Base-by-base conservation (phyloP, 139 green algal species). In the Coccomyxa sp. region DNA sequence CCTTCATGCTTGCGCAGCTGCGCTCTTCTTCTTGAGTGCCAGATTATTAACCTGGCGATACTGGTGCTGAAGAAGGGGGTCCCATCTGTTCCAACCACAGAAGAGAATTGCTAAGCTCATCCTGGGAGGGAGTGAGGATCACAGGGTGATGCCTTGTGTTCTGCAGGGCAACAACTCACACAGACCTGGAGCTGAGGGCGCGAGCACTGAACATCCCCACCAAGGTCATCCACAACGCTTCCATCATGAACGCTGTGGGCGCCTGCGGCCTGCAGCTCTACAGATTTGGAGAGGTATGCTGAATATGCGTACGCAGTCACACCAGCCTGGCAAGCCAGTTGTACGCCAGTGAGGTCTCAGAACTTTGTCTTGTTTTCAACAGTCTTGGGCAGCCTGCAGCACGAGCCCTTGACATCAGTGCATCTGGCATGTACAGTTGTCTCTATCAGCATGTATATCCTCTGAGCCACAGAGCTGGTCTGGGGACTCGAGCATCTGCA, bases 191-290 rank as follows among this genome's bases (percentile, higher is more conserved):
- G 79, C 78, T 99, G 37, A 81, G 96, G 1, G 96, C 96, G 0
- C 82, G 84, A 0, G 74, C 91, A 79, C 33, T 75, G 37, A 88
- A 88, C 40, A 95, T 99, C 50, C 80, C 84, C 0, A 94, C 99
- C 44, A 72, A 82, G 1, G 89, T 96, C 31, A 86, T 99, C 16
- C 96, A 99, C 92, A 99, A 99, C 77, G 96, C 96, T 10, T 95
- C 87, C 41, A 95, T 99, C 64, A 95, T 99, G 88, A 99, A 98
- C 74, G 96, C 96, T 0, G 87, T 98, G 8, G 96, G 94, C 6
- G 94, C 90, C 0, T 96, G 89, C 70, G 96, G 96, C 1, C 86
- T 99, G 82, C 92, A 97, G 86, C 93, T 99, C 55, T 99, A 99
- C 83, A 82, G 92, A 33, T 99, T 94, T 79, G 96, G 96, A 2